Base-by-base conservation (phyloP, 139 green algal genomes). In the Gonium pectorale region DNA sequence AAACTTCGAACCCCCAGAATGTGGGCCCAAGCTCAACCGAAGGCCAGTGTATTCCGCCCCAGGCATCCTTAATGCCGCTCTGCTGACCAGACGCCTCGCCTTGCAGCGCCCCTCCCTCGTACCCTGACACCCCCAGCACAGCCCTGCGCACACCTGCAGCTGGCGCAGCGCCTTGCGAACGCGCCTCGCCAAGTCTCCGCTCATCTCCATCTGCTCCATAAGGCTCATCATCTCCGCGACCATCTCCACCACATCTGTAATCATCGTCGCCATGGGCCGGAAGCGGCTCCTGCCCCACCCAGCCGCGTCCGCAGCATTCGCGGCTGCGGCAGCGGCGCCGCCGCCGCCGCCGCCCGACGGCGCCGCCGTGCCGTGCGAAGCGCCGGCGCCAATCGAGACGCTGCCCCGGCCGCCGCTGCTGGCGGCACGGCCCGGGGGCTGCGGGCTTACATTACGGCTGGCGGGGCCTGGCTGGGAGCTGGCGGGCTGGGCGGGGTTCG, bases 91-190 rank as follows among this genome's bases (percentile, higher is more conserved):
- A n/a, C n/a, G n/a, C n/a, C n/a, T n/a, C n/a, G n/a, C n/a, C n/a
- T n/a, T n/a, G n/a, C n/a, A n/a, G n/a, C n/a, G n/a, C n/a, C n/a
- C n/a, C n/a, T n/a, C n/a, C n/a, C n/a, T n/a, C n/a, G n/a, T n/a
- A n/a, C n/a, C n/a, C n/a, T n/a, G n/a, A n/a, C 27, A 44, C 29
- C 33, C 33, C 31, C 63, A 21, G n/a, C n/a, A n/a, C n/a, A n/a
- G n/a, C n/a, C n/a, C n/a, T n/a, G n/a, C n/a, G n/a, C n/a, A n/a
- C 77, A 83, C 62, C 77, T 73, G 43, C 43, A 83, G 77, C 43
- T 51, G 31, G n/a, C 77, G 17, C 77, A 83, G 77, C 77, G 77
- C 77, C 62, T 73, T 83, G 26, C 77, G 60, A 0, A 83, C 77
- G 3, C 24, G 43, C 1, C 43, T 17, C 3, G 31, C 60, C 43